phyloP scores from a whole-genome alignment of 768 basidiomycete genomes.

The Boletus rex-veris region DNA sequence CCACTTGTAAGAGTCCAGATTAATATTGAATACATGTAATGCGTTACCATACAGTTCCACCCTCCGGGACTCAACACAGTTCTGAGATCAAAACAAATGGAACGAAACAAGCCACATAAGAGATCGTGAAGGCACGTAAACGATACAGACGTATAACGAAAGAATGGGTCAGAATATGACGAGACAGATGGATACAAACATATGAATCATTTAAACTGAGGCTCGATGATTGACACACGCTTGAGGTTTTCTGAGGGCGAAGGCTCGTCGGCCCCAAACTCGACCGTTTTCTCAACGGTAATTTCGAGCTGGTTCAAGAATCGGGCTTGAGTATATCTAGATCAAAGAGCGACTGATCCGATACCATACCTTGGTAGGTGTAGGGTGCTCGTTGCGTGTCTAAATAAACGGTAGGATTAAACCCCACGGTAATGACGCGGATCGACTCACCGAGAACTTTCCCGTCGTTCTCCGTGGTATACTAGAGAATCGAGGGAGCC shows the following conservation, averaged over 20 bases:
- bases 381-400: slow-evolving; percentile 8
- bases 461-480: slow-evolving; percentile 12
- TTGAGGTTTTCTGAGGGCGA: neutral
- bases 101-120: too few species aligned
- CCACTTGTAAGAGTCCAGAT: too few species aligned
- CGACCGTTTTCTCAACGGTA: slow-evolving; percentile 28
- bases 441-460: slow-evolving; percentile 11
- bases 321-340: neutral
- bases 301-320: slow-evolving; percentile 23
- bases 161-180: neutral
- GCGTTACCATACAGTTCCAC: too few species aligned
- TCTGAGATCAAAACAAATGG: too few species aligned
- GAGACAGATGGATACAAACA: neutral
- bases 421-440: neutral
- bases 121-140: neutral
- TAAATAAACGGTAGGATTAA: neutral
- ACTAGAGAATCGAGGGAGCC: slow-evolving; percentile 23
- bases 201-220: slow-evolving; percentile 1
- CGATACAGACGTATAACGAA: neutral
- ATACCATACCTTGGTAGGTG: slow-evolving; percentile 20
- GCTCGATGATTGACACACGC: slow-evolving; percentile 8
- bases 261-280: slow-evolving; percentile 20
- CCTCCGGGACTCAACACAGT: too few species aligned
- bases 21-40: too few species aligned
- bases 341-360: neutral